Evolutionary conservation across 345 rosid species (phyloP), one percentile per base, ranked within the genome.

Genomic region (Carallia pectinifolia): DNA sequence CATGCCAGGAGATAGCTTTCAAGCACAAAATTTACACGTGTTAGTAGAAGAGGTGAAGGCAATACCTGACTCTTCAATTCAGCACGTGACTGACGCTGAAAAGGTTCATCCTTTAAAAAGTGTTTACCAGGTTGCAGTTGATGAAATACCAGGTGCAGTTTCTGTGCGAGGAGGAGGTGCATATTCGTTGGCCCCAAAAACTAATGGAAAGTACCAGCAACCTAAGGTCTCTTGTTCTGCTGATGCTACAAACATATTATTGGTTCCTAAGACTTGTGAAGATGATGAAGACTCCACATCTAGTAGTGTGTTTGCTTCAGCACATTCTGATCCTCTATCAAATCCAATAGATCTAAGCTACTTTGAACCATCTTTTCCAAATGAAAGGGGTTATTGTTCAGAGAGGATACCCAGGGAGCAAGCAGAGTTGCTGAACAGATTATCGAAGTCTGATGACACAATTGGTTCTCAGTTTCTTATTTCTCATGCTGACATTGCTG

Each of bases 391-490:
- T 53, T 93, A 82, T 68, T 65, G 77, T 69, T 93, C 97, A 5
- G 97, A 87, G 85, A 87, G 85, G 77, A 77, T 89, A 79, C 97
- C 96, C 7, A 80, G 89, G 76, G 93, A 83, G 72, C 92, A 85
- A 70, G 65, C 77, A 67, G 98, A 85, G 36, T 64, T 86, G 74
- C 87, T 87, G 72, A 84, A 71, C 63, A 85, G 97, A 30, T 71
- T 84, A 30, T 89, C 98, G n/a, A 93, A 93, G 63, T 93, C 98
- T 31, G 93, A 89, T 70, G 82, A 84, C 73, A 82, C 92, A 27
- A 78, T 85, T 74, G 93, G 83, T 81, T 72, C 91, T 77, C 98
- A 87, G 79, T 76, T 89, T 60, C 61, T 86, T 59, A 59, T 76
- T 61, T 77, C 96, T 66, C 84, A 85, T 66, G 68, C 85, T 62